Conservation (phyloP, 2,329 filamentous ascomycete species). For the Fusarium chlamydosporum region DNA sequence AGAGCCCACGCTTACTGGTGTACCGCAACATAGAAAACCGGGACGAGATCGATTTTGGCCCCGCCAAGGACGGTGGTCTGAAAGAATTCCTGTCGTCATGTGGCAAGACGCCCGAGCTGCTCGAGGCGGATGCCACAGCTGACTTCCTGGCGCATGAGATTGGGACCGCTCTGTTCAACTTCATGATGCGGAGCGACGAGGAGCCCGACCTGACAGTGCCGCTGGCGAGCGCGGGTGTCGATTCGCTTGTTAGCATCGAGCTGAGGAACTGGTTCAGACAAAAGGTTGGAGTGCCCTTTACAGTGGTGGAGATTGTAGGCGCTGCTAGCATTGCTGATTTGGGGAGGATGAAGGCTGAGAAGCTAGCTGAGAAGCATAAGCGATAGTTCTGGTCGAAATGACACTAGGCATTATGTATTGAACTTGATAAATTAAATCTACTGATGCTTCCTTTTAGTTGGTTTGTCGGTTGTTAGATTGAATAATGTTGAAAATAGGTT, state of each 20-base stretch:
- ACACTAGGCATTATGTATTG: background rate
- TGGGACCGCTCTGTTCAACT: slow-evolving; percentile 13
- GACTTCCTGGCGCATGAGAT: slow-evolving; percentile 19
- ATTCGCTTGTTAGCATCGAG: slow-evolving; percentile 16
- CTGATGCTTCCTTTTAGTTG: background rate
- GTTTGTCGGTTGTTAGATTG: background rate
- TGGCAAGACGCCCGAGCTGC: slow-evolving; percentile 10
- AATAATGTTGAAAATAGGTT: background rate
- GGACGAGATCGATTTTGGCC: slow-evolving; percentile 6
- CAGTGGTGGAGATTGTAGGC: slow-evolving; percentile 8
- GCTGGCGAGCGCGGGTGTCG: slow-evolving; percentile 6
- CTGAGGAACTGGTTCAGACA: slow-evolving; percentile 17
- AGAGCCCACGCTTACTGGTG: slow-evolving; percentile 14
- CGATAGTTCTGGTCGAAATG: background rate
- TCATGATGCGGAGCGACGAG: slow-evolving; percentile 16
- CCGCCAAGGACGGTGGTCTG: slow-evolving; percentile 2
- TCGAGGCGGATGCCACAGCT: slow-evolving; percentile 8
- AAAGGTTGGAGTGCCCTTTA: slow-evolving; percentile 8
- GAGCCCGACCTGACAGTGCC: slow-evolving; percentile 5
- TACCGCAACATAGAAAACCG: slow-evolving; percentile 19
- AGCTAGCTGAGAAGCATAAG: slow-evolving; percentile 8
- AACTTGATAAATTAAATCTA: background rate
- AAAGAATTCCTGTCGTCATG: slow-evolving; percentile 16
- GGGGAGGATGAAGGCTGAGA: slow-evolving; percentile 4
- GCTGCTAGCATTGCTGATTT: slow-evolving; percentile 10